Evolutionary conservation across 148 eudicot genomes (phyloP), one percentile per base, ranked within the genome.

Genomic region (Spergularia bocconei): DNA sequence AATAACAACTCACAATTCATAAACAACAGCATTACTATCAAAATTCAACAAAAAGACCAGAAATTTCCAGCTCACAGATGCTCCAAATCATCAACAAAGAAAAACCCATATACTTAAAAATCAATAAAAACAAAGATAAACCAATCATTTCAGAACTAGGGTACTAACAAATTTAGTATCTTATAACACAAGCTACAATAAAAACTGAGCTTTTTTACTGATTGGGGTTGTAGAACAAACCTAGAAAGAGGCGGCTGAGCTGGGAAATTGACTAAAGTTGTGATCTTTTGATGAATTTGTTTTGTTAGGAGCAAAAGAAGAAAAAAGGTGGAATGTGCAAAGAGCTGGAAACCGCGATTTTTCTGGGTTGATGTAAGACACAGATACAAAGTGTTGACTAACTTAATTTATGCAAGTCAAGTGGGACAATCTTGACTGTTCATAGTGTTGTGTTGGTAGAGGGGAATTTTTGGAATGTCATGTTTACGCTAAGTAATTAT

Each of bases 361-460:
- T 44, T 44, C 8, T 44, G 74, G 58, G 59, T 51, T 55, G 25
- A 53, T 66, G 58, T 51, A 21, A 51, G 44, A 23, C 33, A 20
- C 63, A 36, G 16, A 48, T 29, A 68, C 58, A 39, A 62, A 55
- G 13, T 71, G 58, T 78, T 79, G 78, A 75, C 75, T 56, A 38
- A 6, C 36, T 16, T 21, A 71, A 25, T 10, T 58, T 71, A 67
- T 14, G 23, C 36, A 57, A 79, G 78, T 79, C 82, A 79, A 79
- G 82, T 74, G 75, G 82, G 78, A 52, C 70, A 61, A 60, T 68
- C 48, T 79, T 79, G 82, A 79, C 82, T 47, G 78, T 62, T 68
- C 29, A 16, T 54, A 29, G 19, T 63, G 56, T 17, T 29, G 21
- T 7, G 13, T 29, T 10, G 20, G 9, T 59, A 23, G 25, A 23